phyloP scores from a whole-genome alignment of 140 eudicot species.

The Anethum foeniculum region DNA sequence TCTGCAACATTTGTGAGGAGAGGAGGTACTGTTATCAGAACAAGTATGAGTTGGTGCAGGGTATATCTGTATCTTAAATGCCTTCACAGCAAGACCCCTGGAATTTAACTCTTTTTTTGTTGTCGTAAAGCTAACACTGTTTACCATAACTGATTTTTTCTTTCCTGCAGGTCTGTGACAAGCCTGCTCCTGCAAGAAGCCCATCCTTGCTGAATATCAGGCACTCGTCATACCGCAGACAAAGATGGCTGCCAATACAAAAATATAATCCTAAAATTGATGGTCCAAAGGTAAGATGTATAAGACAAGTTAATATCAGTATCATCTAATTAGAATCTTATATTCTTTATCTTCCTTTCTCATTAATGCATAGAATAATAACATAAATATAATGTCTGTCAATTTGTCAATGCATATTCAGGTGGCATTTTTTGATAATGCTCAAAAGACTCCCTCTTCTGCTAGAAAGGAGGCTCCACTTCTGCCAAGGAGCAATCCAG shows the following conservation, averaged over 20 bases:
- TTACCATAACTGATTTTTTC: background rate
- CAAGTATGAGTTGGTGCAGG: background rate
- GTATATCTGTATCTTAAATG: background rate
- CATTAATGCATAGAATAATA: background rate
- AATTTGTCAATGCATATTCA: slow-evolving; percentile 1
- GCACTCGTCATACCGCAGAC: slow-evolving; percentile 17
- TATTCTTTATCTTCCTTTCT: background rate
- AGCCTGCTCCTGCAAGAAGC: slow-evolving; percentile 25
- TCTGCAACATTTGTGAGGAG: background rate
- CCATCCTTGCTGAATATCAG: slow-evolving; percentile 16
- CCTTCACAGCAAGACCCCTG: background rate
- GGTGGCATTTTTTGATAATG: slow-evolving; percentile 20
- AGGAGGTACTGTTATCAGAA: background rate
- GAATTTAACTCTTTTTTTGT: background rate
- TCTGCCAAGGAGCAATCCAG: slow-evolving; percentile 25
- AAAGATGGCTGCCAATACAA: slow-evolving; percentile 12
- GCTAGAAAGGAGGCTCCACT: background rate
- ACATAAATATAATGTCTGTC: background rate
- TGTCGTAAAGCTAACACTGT: background rate
- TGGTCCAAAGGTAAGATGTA: slow-evolving; percentile 29
- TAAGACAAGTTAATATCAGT: background rate
- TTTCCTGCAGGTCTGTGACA: slow-evolving; percentile 25
- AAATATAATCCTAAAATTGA: slow-evolving; percentile 20
- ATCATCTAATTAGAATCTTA: background rate
- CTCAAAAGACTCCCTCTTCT: background rate